Evolutionary conservation across 768 basidiomycete genomes (phyloP), one percentile per base, ranked within the genome.

Genomic region (Tephrocybe rancida): DNA sequence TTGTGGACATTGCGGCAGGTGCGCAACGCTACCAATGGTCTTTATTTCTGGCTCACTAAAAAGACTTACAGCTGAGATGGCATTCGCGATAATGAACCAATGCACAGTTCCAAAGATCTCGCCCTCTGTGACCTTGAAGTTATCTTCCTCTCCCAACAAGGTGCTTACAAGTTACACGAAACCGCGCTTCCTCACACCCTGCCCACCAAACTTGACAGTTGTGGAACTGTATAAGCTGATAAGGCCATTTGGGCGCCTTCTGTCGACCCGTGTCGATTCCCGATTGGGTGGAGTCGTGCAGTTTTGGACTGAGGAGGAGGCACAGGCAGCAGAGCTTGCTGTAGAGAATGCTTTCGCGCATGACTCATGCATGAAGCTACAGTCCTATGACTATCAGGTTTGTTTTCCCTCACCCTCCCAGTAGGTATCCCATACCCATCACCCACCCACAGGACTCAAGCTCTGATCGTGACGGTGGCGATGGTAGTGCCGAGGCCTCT

Each of bases 221-320:
- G 27, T 29, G 32, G 7, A 29, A 18, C 21, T 54, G 10, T 54
- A 54, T 48, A 25, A 25, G 3, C 22, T 48, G 18, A 27, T 54
- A 19, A 26, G 46, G 8, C 52, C 46, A 19, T 54, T 54, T 25
- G 52, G 52, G 24, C 34, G 25, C 19, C 21, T 54, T 19, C 26
- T 39, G 16, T 48, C 29, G 30, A 47, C 26, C n/a, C 46, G 27
- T 26, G 21, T 48, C 22, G 26, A 44, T 26, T 18, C 7, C 3
- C 11, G 42, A 5, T 21, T 54, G 10, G 52, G 52, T 4, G 44
- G 25, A 16, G 18, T 41, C n/a, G 30, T 54, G 11, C 46, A 48
- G 18, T 54, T 54, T 39, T 54, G 52, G 52, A 54, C 44, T 11
- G 46, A 54, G 34, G 39, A 29, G 9, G 46, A 54, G 7, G 37